phyloP scores from a whole-genome alignment of 2,329 filamentous ascomycete genomes.

The Cryphonectria naterciae region DNA sequence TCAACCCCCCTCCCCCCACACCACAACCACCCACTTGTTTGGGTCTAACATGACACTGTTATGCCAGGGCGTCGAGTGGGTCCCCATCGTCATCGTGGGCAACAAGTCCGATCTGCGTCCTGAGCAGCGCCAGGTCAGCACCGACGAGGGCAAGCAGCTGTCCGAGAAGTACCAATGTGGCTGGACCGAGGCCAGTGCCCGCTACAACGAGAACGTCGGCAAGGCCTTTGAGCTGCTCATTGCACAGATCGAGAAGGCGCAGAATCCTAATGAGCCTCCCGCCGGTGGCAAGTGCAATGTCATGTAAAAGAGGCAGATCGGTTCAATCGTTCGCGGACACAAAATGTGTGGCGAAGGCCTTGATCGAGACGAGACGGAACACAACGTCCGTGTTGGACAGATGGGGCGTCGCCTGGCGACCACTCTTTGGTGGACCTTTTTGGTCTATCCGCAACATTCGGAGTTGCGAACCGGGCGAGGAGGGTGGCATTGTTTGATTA shows the following conservation, averaged over 20 bases:
- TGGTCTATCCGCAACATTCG: not conserved
- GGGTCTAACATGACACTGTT: not conserved
- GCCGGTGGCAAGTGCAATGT: slow-evolving; percentile 79
- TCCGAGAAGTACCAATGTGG: slow-evolving; percentile 88
- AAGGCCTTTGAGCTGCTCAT: slow-evolving; percentile 95
- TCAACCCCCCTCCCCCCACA: not conserved
- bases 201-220: slow-evolving; percentile 90
- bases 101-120: slow-evolving; percentile 95
- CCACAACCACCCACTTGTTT: not conserved
- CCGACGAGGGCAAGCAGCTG: slow-evolving; percentile 83
- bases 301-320: slow-evolving; percentile 65
- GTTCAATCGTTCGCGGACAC: not conserved
- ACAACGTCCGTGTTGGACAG: not conserved
- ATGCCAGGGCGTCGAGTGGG: slow-evolving; percentile 82
- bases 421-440: not conserved
- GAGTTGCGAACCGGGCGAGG: not conserved
- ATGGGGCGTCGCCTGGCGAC: not conserved
- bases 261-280: slow-evolving; percentile 84
- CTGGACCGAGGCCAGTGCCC: slow-evolving; percentile 92
- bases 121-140: slow-evolving; percentile 87
- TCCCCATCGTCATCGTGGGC: slow-evolving; percentile 91
- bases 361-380: not conserved
- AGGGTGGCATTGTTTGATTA: not conserved
- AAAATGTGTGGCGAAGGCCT: not conserved
- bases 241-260: slow-evolving; percentile 89